Percentiles rank a stretch among this genome's conserved stretches.
phyloP scores from a whole-genome alignment of 2,329 filamentous ascomycete genomes.

The Aspergillus sojae region DNA sequence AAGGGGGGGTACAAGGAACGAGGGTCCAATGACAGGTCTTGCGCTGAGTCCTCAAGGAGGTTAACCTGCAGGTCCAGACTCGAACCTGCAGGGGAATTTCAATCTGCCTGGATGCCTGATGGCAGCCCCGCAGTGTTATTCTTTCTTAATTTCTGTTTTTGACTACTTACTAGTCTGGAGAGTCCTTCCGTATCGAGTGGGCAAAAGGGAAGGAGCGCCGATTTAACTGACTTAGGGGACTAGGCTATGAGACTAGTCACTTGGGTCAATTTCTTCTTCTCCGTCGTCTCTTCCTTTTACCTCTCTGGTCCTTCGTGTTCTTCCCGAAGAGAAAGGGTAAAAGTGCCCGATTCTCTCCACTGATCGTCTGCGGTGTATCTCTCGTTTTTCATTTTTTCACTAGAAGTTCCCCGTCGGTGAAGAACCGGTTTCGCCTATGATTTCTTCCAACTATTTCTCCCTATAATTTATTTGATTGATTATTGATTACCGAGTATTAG shows the following conservation, averaged over 20 bases:
- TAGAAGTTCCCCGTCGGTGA: background rate
- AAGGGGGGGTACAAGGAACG: background rate
- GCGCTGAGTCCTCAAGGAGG: background rate
- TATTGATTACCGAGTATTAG: background rate
- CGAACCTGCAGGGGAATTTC: background rate
- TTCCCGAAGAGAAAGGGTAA: background rate
- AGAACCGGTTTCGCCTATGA: background rate
- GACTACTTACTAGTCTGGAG: too few species aligned
- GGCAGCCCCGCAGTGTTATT: background rate
- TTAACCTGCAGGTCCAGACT: slow-evolving; percentile 4
- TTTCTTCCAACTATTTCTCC: background rate
- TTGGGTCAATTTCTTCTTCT: too few species aligned
- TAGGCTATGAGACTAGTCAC: background rate
- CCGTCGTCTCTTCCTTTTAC: background rate
- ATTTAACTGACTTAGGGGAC: background rate
- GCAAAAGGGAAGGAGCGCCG: background rate
- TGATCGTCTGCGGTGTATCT: background rate
- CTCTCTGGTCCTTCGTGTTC: background rate
- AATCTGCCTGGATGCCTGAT: slow-evolving; percentile 1
- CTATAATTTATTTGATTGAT: background rate
- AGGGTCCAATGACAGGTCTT: background rate
- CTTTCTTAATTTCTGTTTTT: background rate
- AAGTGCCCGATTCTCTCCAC: background rate
- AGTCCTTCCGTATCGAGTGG: too few species aligned
- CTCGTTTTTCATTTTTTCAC: background rate